Percentiles rank a stretch among this genome's conserved stretches.
Conservation (phyloP, 768 basidiomycete species). For the Mycena pura region DNA sequence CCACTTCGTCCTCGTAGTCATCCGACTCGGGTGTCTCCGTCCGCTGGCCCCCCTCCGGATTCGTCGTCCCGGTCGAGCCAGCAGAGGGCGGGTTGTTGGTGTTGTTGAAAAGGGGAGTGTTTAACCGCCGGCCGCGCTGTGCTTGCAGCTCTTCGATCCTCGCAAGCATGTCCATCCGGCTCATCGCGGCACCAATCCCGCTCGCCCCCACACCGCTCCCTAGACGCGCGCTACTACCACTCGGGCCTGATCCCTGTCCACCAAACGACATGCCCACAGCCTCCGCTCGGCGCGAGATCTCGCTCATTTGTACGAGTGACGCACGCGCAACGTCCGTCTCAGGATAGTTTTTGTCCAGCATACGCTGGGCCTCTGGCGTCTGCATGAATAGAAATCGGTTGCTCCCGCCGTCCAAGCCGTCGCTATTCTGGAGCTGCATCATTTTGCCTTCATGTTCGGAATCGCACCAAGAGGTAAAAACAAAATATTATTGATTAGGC, state of each 20-base stretch:
- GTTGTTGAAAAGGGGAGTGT: slow-evolving; percentile 16
- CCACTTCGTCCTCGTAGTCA: slow-evolving; percentile 26
- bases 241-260: slow-evolving; percentile 12
- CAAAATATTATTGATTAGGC: slow-evolving; percentile 23
- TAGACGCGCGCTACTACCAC: slow-evolving; percentile 1
- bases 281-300: slow-evolving; percentile 70
- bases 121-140: slow-evolving; percentile 31
- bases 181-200: slow-evolving; percentile 30
- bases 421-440: slow-evolving; percentile 16
- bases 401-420: slow-evolving; percentile 13
- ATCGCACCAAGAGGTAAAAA: slow-evolving; percentile 13
- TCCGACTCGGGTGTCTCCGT: slow-evolving; percentile 19
- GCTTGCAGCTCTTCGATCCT: slow-evolving; percentile 62
- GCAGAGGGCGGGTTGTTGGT: neutral
- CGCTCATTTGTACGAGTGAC: slow-evolving; percentile 79
- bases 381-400: slow-evolving; percentile 61
- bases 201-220: slow-evolving; percentile 23
- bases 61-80: neutral
- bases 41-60: neutral
- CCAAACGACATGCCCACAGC: slow-evolving; percentile 32
- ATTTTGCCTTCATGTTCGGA: slow-evolving; percentile 23
- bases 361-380: slow-evolving; percentile 59
- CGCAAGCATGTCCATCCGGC: slow-evolving; percentile 53
- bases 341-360: slow-evolving; percentile 47
- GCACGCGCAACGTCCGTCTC: slow-evolving; percentile 70